Conservation (phyloP, 305 asterid genomes). For the Salvia sclarea region DNA sequence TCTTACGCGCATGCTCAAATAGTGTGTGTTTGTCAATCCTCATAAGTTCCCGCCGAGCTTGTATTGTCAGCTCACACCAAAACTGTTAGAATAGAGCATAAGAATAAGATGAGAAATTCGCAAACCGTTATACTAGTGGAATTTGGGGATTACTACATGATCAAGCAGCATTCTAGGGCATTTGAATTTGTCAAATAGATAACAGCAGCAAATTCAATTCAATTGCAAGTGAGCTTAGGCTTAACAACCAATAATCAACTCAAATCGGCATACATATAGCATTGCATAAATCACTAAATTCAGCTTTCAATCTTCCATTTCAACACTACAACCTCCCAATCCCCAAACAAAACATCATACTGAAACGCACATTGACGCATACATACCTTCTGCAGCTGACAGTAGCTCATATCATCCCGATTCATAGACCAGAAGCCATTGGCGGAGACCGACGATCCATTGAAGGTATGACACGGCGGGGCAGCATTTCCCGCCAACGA, state of each 20-base stretch:
- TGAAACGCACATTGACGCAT: neutral
- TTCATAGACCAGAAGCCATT: slow-evolving; percentile 87
- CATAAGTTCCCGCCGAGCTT: slow-evolving; percentile 80
- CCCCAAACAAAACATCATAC: slow-evolving; percentile 14
- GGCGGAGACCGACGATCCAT: slow-evolving; percentile 45
- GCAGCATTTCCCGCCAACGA: slow-evolving; percentile 45
- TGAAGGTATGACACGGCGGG: slow-evolving; percentile 37
- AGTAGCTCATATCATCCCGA: slow-evolving; percentile 60
- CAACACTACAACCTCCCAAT: neutral
- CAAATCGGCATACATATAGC: slow-evolving; percentile 15
- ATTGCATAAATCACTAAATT: slow-evolving; percentile 18
- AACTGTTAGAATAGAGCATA: slow-evolving; percentile 51
- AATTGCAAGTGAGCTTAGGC: neutral
- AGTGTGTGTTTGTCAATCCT: slow-evolving; percentile 88
- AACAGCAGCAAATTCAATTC: neutral
- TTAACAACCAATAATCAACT: slow-evolving; percentile 5
- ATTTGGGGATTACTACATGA: neutral
- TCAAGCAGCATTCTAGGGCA: neutral
- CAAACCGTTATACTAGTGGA: neutral
- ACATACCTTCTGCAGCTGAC: slow-evolving; percentile 84
- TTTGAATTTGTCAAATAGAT: neutral
- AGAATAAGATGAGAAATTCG: slow-evolving; percentile 8
- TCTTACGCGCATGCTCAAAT: slow-evolving; percentile 96
- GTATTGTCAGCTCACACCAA: slow-evolving; percentile 85
- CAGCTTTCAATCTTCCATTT: slow-evolving; percentile 6